phyloP scores from a whole-genome alignment of 2,329 filamentous ascomycete species.

The Aspergillus ochraceoroseus region DNA sequence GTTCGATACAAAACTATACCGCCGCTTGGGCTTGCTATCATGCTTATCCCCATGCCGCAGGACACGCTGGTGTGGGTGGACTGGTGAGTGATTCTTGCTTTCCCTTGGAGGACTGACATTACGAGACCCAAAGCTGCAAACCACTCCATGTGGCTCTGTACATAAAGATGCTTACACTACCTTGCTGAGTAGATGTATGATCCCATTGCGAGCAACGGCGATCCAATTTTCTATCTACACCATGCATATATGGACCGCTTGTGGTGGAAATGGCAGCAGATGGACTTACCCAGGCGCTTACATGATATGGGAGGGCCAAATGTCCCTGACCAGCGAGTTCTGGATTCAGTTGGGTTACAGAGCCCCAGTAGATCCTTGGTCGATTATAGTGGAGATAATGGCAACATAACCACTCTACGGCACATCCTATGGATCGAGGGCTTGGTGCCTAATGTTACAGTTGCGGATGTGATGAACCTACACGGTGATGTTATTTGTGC shows the following conservation, averaged over 20 bases:
- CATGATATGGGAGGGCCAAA: constrained; percentile 6
- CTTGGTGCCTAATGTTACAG: constrained; percentile 5
- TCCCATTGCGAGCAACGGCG: constrained; percentile 5
- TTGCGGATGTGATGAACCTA: constrained; percentile 11
- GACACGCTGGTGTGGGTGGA: constrained; percentile 4
- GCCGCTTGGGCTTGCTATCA: constrained; percentile 9
- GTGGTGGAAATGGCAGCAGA: constrained; percentile 12
- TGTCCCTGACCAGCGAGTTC: neutral
- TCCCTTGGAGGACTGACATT: no score
- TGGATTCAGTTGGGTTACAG: neutral
- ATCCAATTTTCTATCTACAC: constrained; percentile 10
- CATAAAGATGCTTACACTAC: neutral
- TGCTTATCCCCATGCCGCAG: constrained; percentile 6
- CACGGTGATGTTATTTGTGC: constrained; percentile 5
- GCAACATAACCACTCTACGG: constrained; percentile 2
- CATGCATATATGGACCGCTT: constrained; percentile 10
- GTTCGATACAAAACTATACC: neutral
- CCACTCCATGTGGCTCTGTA: no score
- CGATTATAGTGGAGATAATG: constrained; percentile 6
- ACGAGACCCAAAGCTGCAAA: no score
- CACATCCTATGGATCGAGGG: constrained; percentile 9
- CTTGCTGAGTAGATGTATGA: constrained; percentile 9
- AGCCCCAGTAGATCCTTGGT: neutral
- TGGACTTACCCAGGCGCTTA: constrained; percentile 1
- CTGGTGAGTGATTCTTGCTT: constrained; percentile 5